Evolutionary conservation across 495 filamentous ascomycete species (phyloP).

Genomic region (Parachaetomium inaequale): DNA sequence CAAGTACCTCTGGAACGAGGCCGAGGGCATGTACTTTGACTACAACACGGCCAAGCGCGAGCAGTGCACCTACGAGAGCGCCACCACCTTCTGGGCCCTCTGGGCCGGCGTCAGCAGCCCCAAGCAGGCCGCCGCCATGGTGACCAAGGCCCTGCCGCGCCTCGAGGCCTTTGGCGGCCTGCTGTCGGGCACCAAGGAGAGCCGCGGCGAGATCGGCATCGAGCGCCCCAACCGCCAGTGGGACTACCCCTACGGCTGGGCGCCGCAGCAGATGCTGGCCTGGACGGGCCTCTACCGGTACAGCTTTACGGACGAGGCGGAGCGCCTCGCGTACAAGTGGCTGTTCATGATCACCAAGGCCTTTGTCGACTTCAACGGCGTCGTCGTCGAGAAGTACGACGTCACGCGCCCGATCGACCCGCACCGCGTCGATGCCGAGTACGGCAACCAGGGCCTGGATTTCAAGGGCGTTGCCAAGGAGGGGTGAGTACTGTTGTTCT

Average conservation of each 20-base stretch:
- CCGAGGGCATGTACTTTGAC: conserved; percentile 93
- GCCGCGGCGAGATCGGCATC: conserved; percentile 73
- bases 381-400: conserved; percentile 98
- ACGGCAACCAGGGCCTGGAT: conserved; percentile 90
- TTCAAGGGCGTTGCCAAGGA: conserved; percentile 93
- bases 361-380: conserved; percentile 95
- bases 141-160: conserved; percentile 70
- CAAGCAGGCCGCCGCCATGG: conserved; percentile 71
- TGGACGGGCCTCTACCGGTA: conserved; percentile 91
- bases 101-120: conserved; percentile 86
- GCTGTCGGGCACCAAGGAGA: conserved; percentile 82
- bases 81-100: conserved; percentile 93
- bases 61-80: conserved; percentile 75
- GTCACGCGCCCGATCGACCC: conserved; percentile 85
- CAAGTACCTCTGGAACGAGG: conserved; percentile 85
- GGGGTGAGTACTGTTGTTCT: conserved; percentile 63
- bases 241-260: conserved; percentile 98
- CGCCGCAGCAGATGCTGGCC: conserved; percentile 95
- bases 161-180: conserved; percentile 86
- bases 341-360: conserved; percentile 95
- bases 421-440: conserved; percentile 91
- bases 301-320: conserved; percentile 82
- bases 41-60: conserved; percentile 80
- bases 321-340: conserved; percentile 90
- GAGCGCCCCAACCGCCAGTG: conserved; percentile 89